phyloP scores from a whole-genome alignment of 1,139 yeast genomes.

The Zygosaccharomyces sapae region DNA sequence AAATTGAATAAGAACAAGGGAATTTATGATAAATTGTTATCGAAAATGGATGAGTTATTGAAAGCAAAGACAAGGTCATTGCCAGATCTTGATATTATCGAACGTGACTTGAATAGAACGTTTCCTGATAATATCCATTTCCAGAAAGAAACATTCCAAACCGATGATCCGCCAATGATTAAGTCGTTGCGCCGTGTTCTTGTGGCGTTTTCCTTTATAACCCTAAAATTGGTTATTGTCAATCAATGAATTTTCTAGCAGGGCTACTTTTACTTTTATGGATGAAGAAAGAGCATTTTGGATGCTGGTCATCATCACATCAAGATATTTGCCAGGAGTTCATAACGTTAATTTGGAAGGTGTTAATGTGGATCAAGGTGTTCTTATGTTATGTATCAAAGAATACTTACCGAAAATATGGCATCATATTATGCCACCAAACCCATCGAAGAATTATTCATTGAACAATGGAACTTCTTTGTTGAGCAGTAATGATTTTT shows the following conservation, averaged over 20 bases:
- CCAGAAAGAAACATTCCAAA: slow-evolving; percentile 38
- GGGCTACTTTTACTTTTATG: slow-evolving; percentile 76
- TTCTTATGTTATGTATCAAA: slow-evolving; percentile 76
- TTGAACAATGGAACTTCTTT: slow-evolving; percentile 6
- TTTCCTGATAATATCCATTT: slow-evolving; percentile 90
- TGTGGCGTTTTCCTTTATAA: slow-evolving; percentile 81
- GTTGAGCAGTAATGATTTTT: slow-evolving; percentile 54
- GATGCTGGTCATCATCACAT: slow-evolving; percentile 91
- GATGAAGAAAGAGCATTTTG: slow-evolving; percentile 88
- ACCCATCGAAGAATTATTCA: slow-evolving; percentile 8
- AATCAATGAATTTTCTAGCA: slow-evolving; percentile 85
- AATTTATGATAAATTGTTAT: slow-evolving; percentile 62
- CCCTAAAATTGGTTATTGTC: slow-evolving; percentile 94
- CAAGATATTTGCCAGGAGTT: slow-evolving; percentile 80
- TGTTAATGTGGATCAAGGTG: slow-evolving; percentile 93
- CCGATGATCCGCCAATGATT: slow-evolving; percentile 59
- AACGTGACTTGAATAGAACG: slow-evolving; percentile 85
- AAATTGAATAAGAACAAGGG: slow-evolving; percentile 64
- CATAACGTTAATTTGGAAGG: slow-evolving; percentile 91
- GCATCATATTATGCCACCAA: slow-evolving; percentile 44
- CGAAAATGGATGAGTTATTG: slow-evolving; percentile 33
- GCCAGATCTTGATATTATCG: slow-evolving; percentile 81
- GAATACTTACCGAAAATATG: slow-evolving; percentile 83
- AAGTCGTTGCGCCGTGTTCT: slow-evolving; percentile 74
- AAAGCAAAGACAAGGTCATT: slow-evolving; percentile 40